These are phyloP conservation scores for Paramecium biaurelia DNA, from an alignment of 73 alveolate genomes.

Conservation along the genomic window DNA sequence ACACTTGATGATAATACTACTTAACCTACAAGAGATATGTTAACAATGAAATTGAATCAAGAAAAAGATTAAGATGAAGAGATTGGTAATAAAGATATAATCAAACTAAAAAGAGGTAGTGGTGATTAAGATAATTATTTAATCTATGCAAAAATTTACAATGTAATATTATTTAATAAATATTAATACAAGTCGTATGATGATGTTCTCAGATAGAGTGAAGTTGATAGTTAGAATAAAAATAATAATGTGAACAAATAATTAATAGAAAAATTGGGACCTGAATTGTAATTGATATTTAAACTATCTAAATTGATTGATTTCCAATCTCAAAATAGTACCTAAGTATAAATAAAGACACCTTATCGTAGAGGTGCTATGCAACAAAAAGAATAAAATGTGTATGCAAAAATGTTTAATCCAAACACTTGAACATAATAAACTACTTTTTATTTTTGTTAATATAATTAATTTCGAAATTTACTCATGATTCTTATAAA, in stretches of 20 bases:
- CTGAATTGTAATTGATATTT: background rate
- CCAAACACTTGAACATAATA: background rate
- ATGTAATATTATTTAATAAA: background rate
- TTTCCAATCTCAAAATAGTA: background rate
- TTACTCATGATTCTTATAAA: background rate
- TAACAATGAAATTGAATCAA: background rate
- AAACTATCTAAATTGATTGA: background rate
- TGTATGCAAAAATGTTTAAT: background rate
- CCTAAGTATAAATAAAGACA: background rate
- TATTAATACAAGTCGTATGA: background rate
- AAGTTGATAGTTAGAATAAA: background rate
- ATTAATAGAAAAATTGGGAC: background rate
- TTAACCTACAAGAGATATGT: background rate
- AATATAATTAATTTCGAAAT: background rate
- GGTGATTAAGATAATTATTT: background rate
- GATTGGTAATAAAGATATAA: background rate
- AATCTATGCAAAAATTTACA: background rate
- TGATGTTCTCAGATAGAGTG: background rate
- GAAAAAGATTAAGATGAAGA: background rate
- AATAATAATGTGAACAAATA: background rate
- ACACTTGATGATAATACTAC: background rate
- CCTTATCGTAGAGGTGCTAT: background rate
- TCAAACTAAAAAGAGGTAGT: background rate
- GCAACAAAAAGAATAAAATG: background rate
- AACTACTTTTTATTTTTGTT: background rate